Base-by-base conservation (phyloP, 2,329 filamentous ascomycete species). In the Xylariales sp. region DNA sequence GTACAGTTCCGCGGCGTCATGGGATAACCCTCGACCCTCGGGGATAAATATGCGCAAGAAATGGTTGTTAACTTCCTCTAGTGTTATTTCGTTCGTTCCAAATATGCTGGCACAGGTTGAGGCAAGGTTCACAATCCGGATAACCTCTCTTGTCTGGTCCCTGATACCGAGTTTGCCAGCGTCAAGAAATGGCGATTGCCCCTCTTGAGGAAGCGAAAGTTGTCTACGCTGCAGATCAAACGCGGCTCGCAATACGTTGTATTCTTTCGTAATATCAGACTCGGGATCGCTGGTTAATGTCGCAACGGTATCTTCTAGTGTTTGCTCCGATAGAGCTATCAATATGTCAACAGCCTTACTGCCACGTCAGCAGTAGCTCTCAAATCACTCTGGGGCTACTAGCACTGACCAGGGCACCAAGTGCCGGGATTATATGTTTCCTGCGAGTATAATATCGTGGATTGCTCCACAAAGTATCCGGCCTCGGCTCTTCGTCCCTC, bases 61-160 rank as follows among this genome's bases (percentile, higher is more conserved):
- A 49, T 76, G 71, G 14, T 75, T 73, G 41, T 79, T 75, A 14
- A 79, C 68, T 62, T 79, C 77, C 34, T 77, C 76, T 58, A 77
- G 62, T 16, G 74, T 76, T 32, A 79, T 73, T 45, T 78, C 77
- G 30, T 78, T 77, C 2, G 74, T 74, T 9, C 76, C 73, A 58
- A 79, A 79, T 49, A 79, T 74, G 52, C 76, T 79, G 16, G 77
- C 75, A 45, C 77, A 79, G 45, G 74, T 70, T 14, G 76, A 75
- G 18, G 77, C 77, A 46, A 79, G 74, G 36, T 79, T 79, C 2
- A 74, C 72, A 39, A 78, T 72, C 32, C 77, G 72, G 53, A 79
- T 73, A 34, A 78, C 73, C 57, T 78, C 76, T 52, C 69, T 71
- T 28, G 74, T 72, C 54, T 74, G 68, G n/a, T 66, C 72, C 36